Percentiles rank a stretch among this genome's conserved stretches.
These are phyloP conservation scores for Kernera saxatilis DNA, from an alignment of 345 rosid genomes.

Conservation along the genomic window DNA sequence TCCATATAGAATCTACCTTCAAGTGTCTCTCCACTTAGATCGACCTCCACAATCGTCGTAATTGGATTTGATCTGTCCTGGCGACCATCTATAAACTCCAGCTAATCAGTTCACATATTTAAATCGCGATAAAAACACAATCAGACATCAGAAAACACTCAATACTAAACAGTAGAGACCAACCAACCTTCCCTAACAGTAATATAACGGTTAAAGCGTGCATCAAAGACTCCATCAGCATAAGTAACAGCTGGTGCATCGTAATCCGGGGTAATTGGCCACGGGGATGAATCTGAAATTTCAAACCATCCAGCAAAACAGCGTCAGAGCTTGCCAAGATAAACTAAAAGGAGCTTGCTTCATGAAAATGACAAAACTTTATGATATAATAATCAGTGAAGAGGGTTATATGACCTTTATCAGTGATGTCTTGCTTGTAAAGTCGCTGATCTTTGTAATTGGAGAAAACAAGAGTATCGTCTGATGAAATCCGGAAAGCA, in stretches of 20 bases:
- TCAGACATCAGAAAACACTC: neutral
- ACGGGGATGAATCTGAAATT: slow-evolving; percentile 46
- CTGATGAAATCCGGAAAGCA: slow-evolving; percentile 57
- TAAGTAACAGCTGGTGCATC: slow-evolving; percentile 58
- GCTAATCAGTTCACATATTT: neutral
- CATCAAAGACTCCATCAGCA: slow-evolving; percentile 88
- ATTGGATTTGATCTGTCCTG: slow-evolving; percentile 46
- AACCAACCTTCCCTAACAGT: slow-evolving; percentile 77
- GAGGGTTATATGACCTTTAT: slow-evolving; percentile 35
- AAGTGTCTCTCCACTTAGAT: slow-evolving; percentile 38
- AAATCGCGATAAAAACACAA: neutral
- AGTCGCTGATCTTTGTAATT: slow-evolving; percentile 86
- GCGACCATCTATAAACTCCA: slow-evolving; percentile 56
- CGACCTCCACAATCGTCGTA: slow-evolving; percentile 51
- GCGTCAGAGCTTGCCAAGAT: neutral
- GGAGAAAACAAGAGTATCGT: slow-evolving; percentile 63
- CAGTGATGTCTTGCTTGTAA: slow-evolving; percentile 48
- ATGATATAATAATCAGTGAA: neutral
- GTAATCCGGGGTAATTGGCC: slow-evolving; percentile 76
- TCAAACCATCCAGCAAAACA: slow-evolving; percentile 2
- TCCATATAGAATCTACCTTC: slow-evolving; percentile 42
- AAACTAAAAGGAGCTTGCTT: no score
- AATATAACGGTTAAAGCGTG: slow-evolving; percentile 54
- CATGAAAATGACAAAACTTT: no score
- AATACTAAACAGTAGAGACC: neutral